Base-by-base conservation (phyloP, 352 stramenopile genomes). In the Globisporangium spiculum region DNA sequence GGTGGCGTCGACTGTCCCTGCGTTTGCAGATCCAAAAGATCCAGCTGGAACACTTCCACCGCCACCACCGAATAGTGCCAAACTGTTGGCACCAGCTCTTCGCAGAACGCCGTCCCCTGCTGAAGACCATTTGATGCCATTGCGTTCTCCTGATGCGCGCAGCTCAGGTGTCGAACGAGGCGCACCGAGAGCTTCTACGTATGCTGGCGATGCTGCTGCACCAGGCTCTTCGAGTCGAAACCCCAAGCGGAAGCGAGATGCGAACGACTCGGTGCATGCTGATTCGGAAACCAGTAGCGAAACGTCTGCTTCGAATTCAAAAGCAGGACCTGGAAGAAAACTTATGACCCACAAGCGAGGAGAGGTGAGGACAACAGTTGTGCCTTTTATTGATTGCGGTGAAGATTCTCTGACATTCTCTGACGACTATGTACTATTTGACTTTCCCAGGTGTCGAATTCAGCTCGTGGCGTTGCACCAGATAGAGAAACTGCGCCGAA, bases 171-270 rank as follows among this genome's bases (percentile, higher is more conserved):
- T 3, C n/a, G n/a, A 62, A 24, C 20, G 22, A 18, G 26, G 56
- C 56, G 32, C 20, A 50, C n/a, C 9, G 5, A 22, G 56, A 62
- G 44, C 8, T 10, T 26, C 54, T 18, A 14, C 18, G 1, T 30
- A 46, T 22, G 36, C 8, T 20, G 55, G 24, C n/a, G 30, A 20
- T 60, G 55, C 26, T 7, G 30, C 38, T 27, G 8, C 24, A 16
- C 53, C 48, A 3, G 38, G 4, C 16, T 41, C 30, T 46, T 53
- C n/a, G 12, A 63, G 24, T 41, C 69, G 58, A 22, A 52, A 53
- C 44, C 67, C 70, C 18, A 83, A 80, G 60, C 64, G 76, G 4
- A 83, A 83, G 56, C 76, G 74, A 24, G 69, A 74, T 1, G 55
- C 4, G 18, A 56, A 48, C 5, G 8, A 53, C 2, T 56, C 20